Evolutionary conservation across 345 rosid genomes (phyloP), one percentile per base, ranked within the genome.

Genomic region (Noccaea caerulescens): DNA sequence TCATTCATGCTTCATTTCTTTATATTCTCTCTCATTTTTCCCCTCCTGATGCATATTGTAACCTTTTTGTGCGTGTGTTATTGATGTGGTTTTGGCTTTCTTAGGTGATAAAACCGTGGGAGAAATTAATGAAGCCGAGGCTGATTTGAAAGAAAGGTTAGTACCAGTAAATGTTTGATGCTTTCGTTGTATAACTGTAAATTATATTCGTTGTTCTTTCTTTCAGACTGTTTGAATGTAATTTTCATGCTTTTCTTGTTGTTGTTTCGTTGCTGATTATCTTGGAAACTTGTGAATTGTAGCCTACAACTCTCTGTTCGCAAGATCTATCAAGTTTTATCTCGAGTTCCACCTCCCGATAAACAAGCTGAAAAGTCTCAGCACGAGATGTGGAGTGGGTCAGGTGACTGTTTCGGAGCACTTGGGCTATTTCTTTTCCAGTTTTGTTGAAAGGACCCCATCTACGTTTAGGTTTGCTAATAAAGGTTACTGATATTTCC

Each of bases 311-410:
- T 25, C 59, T 73, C 81, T 46, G 68, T 87, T 79, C 76, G 58
- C 79, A 85, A 68, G 60, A 77, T 89, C 41, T 84, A 89, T 82
- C 67, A 78, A 64, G 77, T 85, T 41, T 47, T 91, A 69, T 86
- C 92, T 13, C 81, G 61, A 45, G 73, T 82, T 47, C 89, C 97
- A 70, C 79, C 86, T 45, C 69, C 58, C 12, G 84, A 80, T 38
- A 79, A 79, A 63, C 71, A 39, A 47, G 78, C 76, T 50, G 85
- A 75, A 58, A 80, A 73, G 32, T 76, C 88, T 52, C 66, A 82
- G 16, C 11, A 58, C 60, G 91, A 85, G 79, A 87, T 89, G 88
- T 93, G 98, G 98, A 83, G 94, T 80, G 82, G 80, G 20, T 81
- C 83, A 85, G 97, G 98, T 93, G 72, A 85, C 54, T 77, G 10